Percentiles rank a stretch among this genome's conserved stretches.
These are phyloP conservation scores for Lasiodiplodia sp. DNA, from an alignment of 2,329 filamentous ascomycete species.

Conservation along the genomic window DNA sequence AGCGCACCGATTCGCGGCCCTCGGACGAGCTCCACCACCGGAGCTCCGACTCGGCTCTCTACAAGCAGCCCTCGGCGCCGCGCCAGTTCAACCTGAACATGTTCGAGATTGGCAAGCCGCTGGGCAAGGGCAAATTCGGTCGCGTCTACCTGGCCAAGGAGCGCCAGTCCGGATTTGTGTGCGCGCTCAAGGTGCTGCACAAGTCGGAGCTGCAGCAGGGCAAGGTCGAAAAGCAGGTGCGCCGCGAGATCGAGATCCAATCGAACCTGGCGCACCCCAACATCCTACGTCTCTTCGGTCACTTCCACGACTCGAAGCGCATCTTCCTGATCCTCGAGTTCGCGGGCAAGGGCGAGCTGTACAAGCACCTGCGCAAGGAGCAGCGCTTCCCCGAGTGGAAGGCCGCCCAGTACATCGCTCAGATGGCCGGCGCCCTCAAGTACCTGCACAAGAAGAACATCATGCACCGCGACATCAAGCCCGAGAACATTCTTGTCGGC, in stretches of 20 bases:
- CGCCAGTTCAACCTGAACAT: slow-evolving; percentile 84
- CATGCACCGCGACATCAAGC: slow-evolving; percentile 97
- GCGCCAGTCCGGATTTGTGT: slow-evolving; percentile 80
- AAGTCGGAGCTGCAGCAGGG: slow-evolving; percentile 83
- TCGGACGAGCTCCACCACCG: slow-evolving; percentile 40
- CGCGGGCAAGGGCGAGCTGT: slow-evolving; percentile 83
- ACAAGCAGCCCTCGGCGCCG: slow-evolving; percentile 45
- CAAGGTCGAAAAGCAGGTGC: slow-evolving; percentile 84
- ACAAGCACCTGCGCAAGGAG: slow-evolving; percentile 83
- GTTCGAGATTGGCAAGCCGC: slow-evolving; percentile 89
- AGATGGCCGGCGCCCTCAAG: slow-evolving; percentile 87
- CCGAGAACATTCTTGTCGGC: slow-evolving; percentile 94
- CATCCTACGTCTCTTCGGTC: slow-evolving; percentile 81
- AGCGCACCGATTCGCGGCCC: slow-evolving; percentile 40
- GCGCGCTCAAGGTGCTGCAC: slow-evolving; percentile 85
- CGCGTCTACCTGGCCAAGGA: slow-evolving; percentile 86
- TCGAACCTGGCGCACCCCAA: slow-evolving; percentile 87
- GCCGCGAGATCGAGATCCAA: slow-evolving; percentile 89
- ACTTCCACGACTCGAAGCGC: slow-evolving; percentile 88
- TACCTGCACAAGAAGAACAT: slow-evolving; percentile 97
- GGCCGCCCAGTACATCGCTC: slow-evolving; percentile 84
- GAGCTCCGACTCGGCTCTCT: slow-evolving; percentile 55
- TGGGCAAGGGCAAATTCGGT: slow-evolving; percentile 88
- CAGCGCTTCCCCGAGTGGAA: slow-evolving; percentile 85
- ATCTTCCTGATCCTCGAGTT: slow-evolving; percentile 90